A percentile compares a stretch with the other conserved stretches of the same genome.
These are phyloP conservation scores for Neurospora tetrasperma DNA, from an alignment of 495 filamentous ascomycete species.

Conservation along the genomic window DNA sequence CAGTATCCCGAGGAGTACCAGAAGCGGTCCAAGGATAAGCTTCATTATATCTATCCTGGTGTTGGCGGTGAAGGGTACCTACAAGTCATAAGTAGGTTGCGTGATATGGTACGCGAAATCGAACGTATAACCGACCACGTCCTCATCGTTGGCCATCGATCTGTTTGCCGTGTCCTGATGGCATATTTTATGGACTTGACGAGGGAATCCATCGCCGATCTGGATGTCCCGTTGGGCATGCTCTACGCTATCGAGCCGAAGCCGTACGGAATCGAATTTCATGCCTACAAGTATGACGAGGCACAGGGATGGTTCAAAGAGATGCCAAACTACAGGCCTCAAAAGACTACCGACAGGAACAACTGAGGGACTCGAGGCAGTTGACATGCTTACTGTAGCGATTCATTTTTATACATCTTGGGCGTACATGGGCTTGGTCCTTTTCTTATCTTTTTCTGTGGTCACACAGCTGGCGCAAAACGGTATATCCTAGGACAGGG, in stretches of 20 bases:
- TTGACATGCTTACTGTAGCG: background rate
- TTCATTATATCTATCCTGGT: conserved; percentile 89
- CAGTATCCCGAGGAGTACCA: conserved; percentile 68
- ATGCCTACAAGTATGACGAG: conserved; percentile 81
- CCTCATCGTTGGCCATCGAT: conserved; percentile 80
- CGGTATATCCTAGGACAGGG: background rate
- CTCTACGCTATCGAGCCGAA: conserved; percentile 93
- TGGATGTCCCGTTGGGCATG: conserved; percentile 87
- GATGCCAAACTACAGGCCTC: conserved; percentile 63
- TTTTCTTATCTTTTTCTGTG: background rate
- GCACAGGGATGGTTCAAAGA: conserved; percentile 69
- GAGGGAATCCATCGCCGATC: conserved; percentile 78
- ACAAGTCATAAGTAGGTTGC: conserved; percentile 89
- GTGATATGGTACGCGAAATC: conserved; percentile 92
- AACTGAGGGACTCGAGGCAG: conserved; percentile 6
- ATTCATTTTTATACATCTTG: background rate
- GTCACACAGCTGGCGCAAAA: background rate
- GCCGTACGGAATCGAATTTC: conserved; percentile 94
- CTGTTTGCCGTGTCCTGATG: conserved; percentile 80
- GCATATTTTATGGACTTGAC: conserved; percentile 92
- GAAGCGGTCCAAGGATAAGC: conserved; percentile 66
- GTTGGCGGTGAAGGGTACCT: conserved; percentile 93
- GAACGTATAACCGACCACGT: conserved; percentile 96
- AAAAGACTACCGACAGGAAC: conserved; percentile 40
- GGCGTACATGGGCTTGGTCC: background rate